These are phyloP conservation scores for Sabuloglossum arenarium DNA, from an alignment of 495 filamentous ascomycete genomes.

Conservation along the genomic window DNA sequence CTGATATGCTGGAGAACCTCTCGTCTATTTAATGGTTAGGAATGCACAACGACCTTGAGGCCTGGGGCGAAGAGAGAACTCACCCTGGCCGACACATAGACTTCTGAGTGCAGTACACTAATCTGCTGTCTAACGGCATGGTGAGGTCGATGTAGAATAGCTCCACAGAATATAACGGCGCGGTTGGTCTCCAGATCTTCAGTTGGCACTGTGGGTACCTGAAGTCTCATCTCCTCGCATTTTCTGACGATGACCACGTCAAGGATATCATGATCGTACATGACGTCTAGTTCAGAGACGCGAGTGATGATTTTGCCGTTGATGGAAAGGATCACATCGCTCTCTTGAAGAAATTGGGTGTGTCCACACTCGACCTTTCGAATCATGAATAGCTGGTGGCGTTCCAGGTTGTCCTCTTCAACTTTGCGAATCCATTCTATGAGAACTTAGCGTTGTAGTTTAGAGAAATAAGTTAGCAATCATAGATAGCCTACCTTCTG, in stretches of 20 bases:
- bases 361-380: slow-evolving; percentile 71
- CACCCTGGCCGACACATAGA: slow-evolving; percentile 82
- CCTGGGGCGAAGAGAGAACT: slow-evolving; percentile 13
- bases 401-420: slow-evolving; percentile 62
- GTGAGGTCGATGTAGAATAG: slow-evolving; percentile 80
- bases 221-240: slow-evolving; percentile 53
- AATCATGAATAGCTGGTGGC: slow-evolving; percentile 96
- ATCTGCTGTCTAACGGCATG: slow-evolving; percentile 96
- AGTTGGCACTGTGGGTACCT: slow-evolving; percentile 70
- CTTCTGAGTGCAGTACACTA: slow-evolving; percentile 80
- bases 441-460: not conserved
- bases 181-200: slow-evolving; percentile 82
- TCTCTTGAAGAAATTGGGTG: slow-evolving; percentile 50
- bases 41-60: no score
- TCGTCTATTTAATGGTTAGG: slow-evolving; percentile 24
- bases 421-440: slow-evolving; percentile 82
- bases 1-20: slow-evolving; percentile 76
- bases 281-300: slow-evolving; percentile 80
- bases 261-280: slow-evolving; percentile 76
- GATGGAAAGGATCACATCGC: slow-evolving; percentile 79
- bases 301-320: slow-evolving; percentile 84
- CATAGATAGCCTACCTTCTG: slow-evolving; percentile 27
- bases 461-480: not conserved
- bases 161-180: slow-evolving; percentile 87
- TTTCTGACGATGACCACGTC: slow-evolving; percentile 77